Evolutionary conservation across 2,329 filamentous ascomycete genomes (phyloP).

Genomic region (Calonectria henricotiae): DNA sequence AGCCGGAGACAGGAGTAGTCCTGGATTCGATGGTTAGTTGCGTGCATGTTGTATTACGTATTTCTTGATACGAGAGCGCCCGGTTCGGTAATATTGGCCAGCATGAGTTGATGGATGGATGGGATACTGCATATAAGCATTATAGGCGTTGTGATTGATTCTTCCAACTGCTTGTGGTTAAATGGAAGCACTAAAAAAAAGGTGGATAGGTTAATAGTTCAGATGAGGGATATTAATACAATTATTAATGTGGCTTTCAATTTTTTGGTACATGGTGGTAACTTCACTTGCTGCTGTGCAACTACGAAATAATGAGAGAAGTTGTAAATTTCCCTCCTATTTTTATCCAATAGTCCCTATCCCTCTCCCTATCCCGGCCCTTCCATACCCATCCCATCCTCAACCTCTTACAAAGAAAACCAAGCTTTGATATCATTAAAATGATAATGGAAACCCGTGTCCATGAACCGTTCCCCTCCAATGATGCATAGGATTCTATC

Average conservation of each 20-base stretch:
- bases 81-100: not conserved
- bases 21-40: not conserved
- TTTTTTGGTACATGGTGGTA: not conserved
- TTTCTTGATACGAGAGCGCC: not conserved
- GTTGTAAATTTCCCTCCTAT: slow-evolving; percentile 21
- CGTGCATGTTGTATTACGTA: not conserved
- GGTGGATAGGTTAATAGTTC: slow-evolving; percentile 12
- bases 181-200: not conserved
- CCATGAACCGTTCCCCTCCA: slow-evolving; percentile 13
- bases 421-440: slow-evolving; percentile 20
- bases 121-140: slow-evolving; percentile 13
- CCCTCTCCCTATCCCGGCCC: not conserved
- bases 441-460: slow-evolving; percentile 15
- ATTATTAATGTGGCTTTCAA: not conserved
- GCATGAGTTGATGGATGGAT: not conserved
- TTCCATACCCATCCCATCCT: not conserved
- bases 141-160: slow-evolving; percentile 8
- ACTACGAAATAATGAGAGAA: slow-evolving; percentile 3
- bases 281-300: not conserved
- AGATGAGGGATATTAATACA: not conserved
- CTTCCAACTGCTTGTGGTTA: not conserved
- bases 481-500: slow-evolving; percentile 20
- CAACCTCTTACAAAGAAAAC: slow-evolving; percentile 3
- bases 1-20: not conserved
- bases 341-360: not conserved